phyloP scores from a whole-genome alignment of 495 filamentous ascomycete species.

The Aspergillus egyptiacus region DNA sequence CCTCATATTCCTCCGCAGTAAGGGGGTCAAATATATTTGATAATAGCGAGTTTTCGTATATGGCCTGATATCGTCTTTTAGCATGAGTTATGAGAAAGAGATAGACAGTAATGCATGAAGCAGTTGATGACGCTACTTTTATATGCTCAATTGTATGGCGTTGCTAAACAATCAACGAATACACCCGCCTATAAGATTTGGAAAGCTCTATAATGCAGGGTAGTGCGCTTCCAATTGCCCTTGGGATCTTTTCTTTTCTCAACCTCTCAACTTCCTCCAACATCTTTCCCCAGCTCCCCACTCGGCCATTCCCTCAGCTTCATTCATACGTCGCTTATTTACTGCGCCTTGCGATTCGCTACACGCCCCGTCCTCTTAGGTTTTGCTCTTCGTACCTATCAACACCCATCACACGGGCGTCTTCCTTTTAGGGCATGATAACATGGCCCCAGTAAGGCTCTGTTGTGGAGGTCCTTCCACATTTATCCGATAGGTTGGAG shows the following conservation, averaged over 20 bases:
- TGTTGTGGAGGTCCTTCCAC: too few relatives aligned
- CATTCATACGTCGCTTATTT: neutral
- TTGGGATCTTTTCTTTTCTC: neutral
- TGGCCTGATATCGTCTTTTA: conserved; percentile 17
- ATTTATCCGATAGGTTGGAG: too few relatives aligned
- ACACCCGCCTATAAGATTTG: too few relatives aligned
- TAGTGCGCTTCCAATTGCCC: too few relatives aligned
- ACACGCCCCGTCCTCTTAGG: conserved; percentile 13
- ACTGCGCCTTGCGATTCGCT: conserved; percentile 8
- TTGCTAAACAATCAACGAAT: too few relatives aligned
- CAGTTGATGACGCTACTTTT: conserved; percentile 10
- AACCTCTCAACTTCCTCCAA: too few relatives aligned
- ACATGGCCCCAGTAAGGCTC: neutral
- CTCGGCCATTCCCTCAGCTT: neutral
- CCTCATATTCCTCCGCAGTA: conserved; percentile 76
- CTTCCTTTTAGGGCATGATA: neutral
- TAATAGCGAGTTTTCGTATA: conserved; percentile 11
- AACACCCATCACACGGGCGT: conserved; percentile 1
- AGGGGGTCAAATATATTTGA: conserved; percentile 12
- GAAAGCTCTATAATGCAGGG: too few relatives aligned
- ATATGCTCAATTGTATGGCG: conserved; percentile 3
- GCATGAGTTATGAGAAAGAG: conserved; percentile 44
- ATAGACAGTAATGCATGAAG: conserved; percentile 41
- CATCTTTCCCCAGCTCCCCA: neutral
- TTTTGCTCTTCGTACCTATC: neutral